Conservation (phyloP, 768 basidiomycete genomes). For the Panus rudis region DNA sequence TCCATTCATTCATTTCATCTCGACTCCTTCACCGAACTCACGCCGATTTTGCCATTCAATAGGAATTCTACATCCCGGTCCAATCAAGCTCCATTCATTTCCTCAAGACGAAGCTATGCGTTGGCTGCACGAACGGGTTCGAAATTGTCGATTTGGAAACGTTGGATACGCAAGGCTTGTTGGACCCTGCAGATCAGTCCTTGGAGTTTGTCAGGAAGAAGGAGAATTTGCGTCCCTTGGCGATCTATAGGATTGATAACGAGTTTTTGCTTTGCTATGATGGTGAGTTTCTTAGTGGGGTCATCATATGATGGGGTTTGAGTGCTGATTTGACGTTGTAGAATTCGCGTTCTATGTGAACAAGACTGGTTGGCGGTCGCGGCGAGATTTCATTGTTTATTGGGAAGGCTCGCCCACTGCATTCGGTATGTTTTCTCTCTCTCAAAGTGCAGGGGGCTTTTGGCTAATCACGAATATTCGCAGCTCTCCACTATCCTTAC, state of each 20-base stretch:
- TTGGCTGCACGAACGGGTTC: conserved; percentile 95
- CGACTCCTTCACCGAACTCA: background rate
- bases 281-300: conserved; percentile 43
- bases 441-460: background rate
- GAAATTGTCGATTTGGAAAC: conserved; percentile 98
- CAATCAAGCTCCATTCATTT: conserved; percentile 96
- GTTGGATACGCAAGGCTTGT: conserved; percentile 90
- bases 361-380: conserved; percentile 87
- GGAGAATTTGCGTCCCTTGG: conserved; percentile 81
- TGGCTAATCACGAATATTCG: background rate
- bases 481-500: conserved; percentile 94
- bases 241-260: conserved; percentile 93
- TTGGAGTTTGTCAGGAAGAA: conserved; percentile 90
- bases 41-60: background rate
- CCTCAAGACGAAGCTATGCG: conserved; percentile 93
- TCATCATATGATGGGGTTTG: background rate
- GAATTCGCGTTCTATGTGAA: conserved; percentile 99
- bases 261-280: conserved; percentile 98
- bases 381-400: conserved; percentile 88
- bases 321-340: conserved; percentile 24
- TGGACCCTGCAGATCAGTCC: conserved; percentile 87
- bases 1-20: too few species aligned
- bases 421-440: conserved; percentile 64
- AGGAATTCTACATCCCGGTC: conserved; percentile 99
- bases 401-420: conserved; percentile 95